Evolutionary conservation across 345 rosid genomes (phyloP), one percentile per base, ranked within the genome.

Genomic region (Lagerstroemia speciosa): DNA sequence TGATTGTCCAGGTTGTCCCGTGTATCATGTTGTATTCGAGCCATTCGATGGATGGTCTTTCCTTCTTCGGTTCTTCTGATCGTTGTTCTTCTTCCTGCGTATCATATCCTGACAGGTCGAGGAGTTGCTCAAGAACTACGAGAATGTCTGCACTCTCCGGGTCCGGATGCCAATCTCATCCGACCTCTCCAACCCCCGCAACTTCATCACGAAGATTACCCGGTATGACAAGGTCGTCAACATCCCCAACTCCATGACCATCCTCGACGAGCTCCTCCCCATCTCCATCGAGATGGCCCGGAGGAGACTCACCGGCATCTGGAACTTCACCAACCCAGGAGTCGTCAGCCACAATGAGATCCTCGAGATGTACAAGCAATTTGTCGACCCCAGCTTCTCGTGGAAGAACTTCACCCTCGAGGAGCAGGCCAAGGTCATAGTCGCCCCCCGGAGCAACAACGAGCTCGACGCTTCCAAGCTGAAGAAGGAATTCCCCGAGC

Each of bases 131-230:
- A 82, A 83, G 78, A 89, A 92, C 71, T 92, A 84, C 55, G 91
- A 89, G 50, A 92, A 92, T 57, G 98, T 92, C 15, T 92, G 95
- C 69, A 92, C 93, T 2, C 67, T 92, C 67, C 85, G 95, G 10
- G 98, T 90, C n/a, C 79, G 96, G 62, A 92, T 92, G 98, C 98
- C 98, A 1, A 90, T 92, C 71, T 92, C 93, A 0, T 83, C 94
- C 1, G 94, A 92, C 74, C 80, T 92, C 34, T 48, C 88, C 29
- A 89, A 92, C 74, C 94, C 96, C 8, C 88, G 98, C 22, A 89
- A 92, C 77, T 89, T 89, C 87, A 88, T 89, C 73, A 88, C 96
- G 0, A 92, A 92, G 81, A 89, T 92, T 67, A 68, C 89, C 50
- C 76, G 92, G 34, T 89, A 92, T 6, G 94, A 87, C 29, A 92